These are phyloP conservation scores for Colletotrichum viniferum DNA, from an alignment of 2,329 filamentous ascomycete species.

Conservation along the genomic window DNA sequence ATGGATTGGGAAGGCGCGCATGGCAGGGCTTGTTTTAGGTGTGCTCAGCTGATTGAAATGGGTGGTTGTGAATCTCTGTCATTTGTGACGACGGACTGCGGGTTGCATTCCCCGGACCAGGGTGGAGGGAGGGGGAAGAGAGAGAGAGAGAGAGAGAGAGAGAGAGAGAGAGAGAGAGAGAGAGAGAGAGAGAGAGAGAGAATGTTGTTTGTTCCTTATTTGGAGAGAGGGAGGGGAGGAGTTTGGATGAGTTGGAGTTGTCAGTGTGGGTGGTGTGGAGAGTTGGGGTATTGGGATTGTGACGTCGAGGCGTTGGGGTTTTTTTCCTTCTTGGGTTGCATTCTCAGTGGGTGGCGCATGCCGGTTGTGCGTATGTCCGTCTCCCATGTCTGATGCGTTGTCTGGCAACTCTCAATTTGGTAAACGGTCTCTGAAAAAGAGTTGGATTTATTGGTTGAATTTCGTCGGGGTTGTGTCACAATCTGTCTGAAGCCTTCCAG, in stretches of 20 bases:
- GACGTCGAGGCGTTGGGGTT: not conserved
- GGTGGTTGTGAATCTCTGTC: not conserved
- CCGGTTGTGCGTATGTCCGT: not conserved
- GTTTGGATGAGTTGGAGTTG: not conserved
- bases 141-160: not conserved
- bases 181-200: not conserved
- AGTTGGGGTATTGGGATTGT: not conserved
- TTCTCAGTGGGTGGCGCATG: no score
- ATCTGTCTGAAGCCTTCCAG: not conserved
- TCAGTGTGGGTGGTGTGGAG: not conserved
- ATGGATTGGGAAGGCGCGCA: not conserved
- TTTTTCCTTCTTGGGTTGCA: not conserved
- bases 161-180: no score
- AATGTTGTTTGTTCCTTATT: not conserved
- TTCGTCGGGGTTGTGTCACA: not conserved
- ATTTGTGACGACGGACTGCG: not conserved
- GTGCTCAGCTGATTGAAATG: conserved; percentile 7
- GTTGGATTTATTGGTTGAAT: not conserved
- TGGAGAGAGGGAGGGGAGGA: not conserved
- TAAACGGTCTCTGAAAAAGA: not conserved
- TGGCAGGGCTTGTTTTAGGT: not conserved
- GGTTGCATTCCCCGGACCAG: not conserved
- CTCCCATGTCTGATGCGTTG: not conserved
- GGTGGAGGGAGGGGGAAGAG: not conserved
- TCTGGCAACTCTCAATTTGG: not conserved